A percentile compares a stretch with the other conserved stretches of the same genome.
Evolutionary conservation across 345 rosid genomes (phyloP).

Genomic region (Populus pruinosa): DNA sequence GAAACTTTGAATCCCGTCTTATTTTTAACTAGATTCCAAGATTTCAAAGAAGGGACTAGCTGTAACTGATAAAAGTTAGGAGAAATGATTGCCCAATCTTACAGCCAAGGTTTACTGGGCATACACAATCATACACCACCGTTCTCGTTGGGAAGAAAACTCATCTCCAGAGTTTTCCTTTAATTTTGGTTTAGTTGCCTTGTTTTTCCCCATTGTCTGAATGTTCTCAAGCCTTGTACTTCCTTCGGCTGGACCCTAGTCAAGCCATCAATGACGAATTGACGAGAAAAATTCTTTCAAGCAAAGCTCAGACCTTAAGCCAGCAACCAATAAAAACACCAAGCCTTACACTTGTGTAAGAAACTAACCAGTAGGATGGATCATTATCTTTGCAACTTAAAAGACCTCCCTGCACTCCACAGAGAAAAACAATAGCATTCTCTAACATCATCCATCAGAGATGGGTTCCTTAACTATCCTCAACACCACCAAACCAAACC

Average conservation of each 20-base stretch:
- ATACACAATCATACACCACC: not conserved
- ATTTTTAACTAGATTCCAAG: not conserved
- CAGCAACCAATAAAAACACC: not conserved
- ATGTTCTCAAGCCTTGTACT: not conserved
- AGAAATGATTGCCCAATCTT: not conserved
- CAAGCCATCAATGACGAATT: too few species aligned
- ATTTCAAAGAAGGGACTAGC: not conserved
- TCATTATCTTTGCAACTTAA: not conserved
- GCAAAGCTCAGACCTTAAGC: not conserved
- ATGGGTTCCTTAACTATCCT: slow-evolving; percentile 17
- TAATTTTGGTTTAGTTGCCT: not conserved
- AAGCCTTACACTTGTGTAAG: not conserved
- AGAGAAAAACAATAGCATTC: not conserved
- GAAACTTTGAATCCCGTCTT: not conserved
- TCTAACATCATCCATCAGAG: slow-evolving; percentile 10
- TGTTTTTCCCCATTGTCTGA: not conserved
- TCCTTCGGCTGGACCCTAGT: too few species aligned
- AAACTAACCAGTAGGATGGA: not conserved
- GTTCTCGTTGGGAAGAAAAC: not conserved
- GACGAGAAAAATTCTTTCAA: too few species aligned
- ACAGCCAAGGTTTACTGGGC: not conserved
- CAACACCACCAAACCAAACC: slow-evolving; percentile 1
- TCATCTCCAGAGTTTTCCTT: not conserved
- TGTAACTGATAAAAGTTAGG: not conserved
- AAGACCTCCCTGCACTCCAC: too few species aligned